These are phyloP conservation scores for Lipomyces kockii DNA, from an alignment of 805 yeast genomes.

Conservation along the genomic window DNA sequence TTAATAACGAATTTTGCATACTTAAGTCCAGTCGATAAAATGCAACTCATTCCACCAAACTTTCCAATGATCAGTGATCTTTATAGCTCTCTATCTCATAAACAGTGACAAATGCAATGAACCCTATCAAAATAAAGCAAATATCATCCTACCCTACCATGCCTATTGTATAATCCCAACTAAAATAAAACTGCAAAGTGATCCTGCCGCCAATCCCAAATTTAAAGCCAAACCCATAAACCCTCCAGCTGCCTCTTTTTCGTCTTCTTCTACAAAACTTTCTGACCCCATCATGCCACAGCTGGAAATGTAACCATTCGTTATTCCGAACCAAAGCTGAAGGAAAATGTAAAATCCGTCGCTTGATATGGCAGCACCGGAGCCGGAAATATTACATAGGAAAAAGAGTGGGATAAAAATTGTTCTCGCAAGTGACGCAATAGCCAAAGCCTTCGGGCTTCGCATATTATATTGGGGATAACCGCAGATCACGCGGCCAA, in stretches of 20 bases:
- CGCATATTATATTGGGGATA: slow-evolving; percentile 38
- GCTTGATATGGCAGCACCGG: slow-evolving; percentile 50
- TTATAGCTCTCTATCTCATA: not conserved
- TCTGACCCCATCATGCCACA: slow-evolving; percentile 80
- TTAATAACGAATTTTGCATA: not conserved
- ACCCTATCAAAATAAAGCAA: slow-evolving; percentile 2
- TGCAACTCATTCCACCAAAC: not conserved
- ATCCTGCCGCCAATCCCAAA: slow-evolving; percentile 78
- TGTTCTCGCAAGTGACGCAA: slow-evolving; percentile 28
- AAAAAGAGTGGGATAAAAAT: slow-evolving; percentile 73
- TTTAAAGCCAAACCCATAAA: slow-evolving; percentile 81
- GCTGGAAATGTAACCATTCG: slow-evolving; percentile 85
- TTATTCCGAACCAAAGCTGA: slow-evolving; percentile 80
- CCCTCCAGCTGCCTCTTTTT: slow-evolving; percentile 93
- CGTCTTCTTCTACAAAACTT: slow-evolving; percentile 61
- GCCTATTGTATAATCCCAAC: slow-evolving; percentile 27
- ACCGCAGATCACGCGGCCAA: slow-evolving; percentile 75
- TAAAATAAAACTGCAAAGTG: slow-evolving; percentile 65
- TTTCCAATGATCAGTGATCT: not conserved
- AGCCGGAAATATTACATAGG: slow-evolving; percentile 61
- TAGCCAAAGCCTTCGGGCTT: slow-evolving; percentile 21
- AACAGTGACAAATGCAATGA: not conserved
- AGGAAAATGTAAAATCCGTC: slow-evolving; percentile 70
- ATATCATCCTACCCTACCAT: not conserved
- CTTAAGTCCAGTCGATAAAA: not conserved